Evolutionary conservation across 208 protist species (phyloP), one percentile per base, ranked within the genome.

Genomic region (Novymonas esmeraldas): DNA sequence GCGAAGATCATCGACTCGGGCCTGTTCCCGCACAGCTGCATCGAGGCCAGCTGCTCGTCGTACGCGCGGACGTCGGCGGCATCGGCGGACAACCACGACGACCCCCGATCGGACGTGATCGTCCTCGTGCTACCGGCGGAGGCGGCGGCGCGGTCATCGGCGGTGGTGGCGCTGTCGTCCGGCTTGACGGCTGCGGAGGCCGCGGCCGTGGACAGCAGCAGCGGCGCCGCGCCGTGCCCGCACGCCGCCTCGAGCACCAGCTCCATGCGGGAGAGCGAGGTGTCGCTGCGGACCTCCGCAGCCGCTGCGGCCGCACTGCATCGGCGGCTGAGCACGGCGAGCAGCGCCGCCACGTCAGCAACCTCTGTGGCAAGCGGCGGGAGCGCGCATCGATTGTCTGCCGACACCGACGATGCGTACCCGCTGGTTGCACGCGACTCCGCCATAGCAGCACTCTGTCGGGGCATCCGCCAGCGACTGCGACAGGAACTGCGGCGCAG

Each of bases 391-490:
- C 24, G 39, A 28, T 63, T 60, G 6, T 38, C 14, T 16, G 36
- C 52, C 0, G 54, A 66, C 44, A 63, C 54, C 5, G 68, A 64
- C 55, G 70, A 76, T 18, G 56, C 70, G 20, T 76, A 70, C 56
- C 70, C 61, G 13, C 34, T 60, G 13, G 29, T 49, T 0, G n/a
- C 56, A 10, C 56, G 46, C 20, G 62, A 59, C 24, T 76, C 70
- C 0, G 70, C 70, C 1, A 65, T 54, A 20, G 62, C 70, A 39
- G 62, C 48, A 3, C 70, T 76, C 13, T 76, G 70, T 31, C 61
- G 70, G 6, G 59, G 60, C 28, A 70, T 76, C 7, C 70, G 63
- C 11, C 52, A 54, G 55, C 55, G 70, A 16, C 56, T 76, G 54
- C 70, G 63, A 36, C 31, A 7, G 49, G 59, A 51, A 42, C 39